Evolutionary conservation across 1,284 basidiomycete species (phyloP).

Genomic region (Trichosporon faecale): DNA sequence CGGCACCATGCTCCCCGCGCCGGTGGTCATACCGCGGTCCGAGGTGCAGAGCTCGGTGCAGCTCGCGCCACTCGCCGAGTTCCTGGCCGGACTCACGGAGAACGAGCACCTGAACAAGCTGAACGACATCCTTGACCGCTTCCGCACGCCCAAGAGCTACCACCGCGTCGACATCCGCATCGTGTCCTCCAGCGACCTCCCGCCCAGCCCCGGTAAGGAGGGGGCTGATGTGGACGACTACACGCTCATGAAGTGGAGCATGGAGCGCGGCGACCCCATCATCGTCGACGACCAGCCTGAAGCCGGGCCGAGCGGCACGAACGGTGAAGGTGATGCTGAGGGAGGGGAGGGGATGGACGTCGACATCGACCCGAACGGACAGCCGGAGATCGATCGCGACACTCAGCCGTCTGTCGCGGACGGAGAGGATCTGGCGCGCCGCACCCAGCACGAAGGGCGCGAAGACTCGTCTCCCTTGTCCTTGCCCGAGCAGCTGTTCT

Average conservation of each 20-base stretch:
- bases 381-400: background rate
- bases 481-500: background rate
- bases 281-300: constrained; percentile 13
- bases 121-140: constrained; percentile 37
- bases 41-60: constrained; percentile 37
- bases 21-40: constrained; percentile 26
- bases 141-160: constrained; percentile 38
- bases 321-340: background rate
- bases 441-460: background rate
- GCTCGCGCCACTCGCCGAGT: constrained; percentile 39
- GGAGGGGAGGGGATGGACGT: background rate
- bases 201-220: constrained; percentile 15
- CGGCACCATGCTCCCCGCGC: constrained; percentile 25
- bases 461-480: background rate
- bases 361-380: background rate
- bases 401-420: background rate
- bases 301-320: background rate
- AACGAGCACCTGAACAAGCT: constrained; percentile 38
- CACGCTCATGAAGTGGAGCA: constrained; percentile 6
- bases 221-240: constrained; percentile 1
- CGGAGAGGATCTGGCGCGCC: background rate
- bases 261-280: constrained; percentile 15
- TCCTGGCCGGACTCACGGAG: constrained; percentile 27
- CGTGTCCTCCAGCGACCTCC: constrained; percentile 36
- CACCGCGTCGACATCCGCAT: constrained; percentile 39